Conservation (phyloP, 768 basidiomycete genomes). For the Peribolospora kevripleyi region DNA sequence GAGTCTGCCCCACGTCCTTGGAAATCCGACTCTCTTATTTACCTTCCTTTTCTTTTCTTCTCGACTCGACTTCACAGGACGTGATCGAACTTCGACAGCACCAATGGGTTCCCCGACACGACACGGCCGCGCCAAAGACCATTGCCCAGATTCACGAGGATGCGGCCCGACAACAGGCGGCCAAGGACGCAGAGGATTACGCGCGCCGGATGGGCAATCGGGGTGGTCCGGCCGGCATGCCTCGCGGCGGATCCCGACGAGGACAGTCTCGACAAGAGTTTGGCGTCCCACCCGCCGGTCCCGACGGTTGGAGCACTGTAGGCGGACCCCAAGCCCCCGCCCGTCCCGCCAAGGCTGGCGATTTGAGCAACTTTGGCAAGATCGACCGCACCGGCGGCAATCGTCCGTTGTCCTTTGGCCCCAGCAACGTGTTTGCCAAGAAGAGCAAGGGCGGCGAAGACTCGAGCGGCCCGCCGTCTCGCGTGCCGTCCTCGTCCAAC, state of each 20-base stretch:
- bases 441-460: slow-evolving; percentile 37
- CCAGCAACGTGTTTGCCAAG: slow-evolving; percentile 56
- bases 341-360: slow-evolving; percentile 52
- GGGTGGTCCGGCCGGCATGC: slow-evolving; percentile 43
- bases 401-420: slow-evolving; percentile 47
- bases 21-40: neutral
- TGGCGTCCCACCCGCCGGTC: slow-evolving; percentile 32
- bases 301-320: slow-evolving; percentile 68
- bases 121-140: slow-evolving; percentile 54
- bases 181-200: slow-evolving; percentile 19
- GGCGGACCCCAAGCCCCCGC: slow-evolving; percentile 27
- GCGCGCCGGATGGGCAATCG: slow-evolving; percentile 8
- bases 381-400: slow-evolving; percentile 33
- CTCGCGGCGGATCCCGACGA: slow-evolving; percentile 69
- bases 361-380: slow-evolving; percentile 70
- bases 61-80: slow-evolving; percentile 32
- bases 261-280: slow-evolving; percentile 38
- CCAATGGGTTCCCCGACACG: slow-evolving; percentile 52
- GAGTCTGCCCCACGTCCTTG: neutral
- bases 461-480: slow-evolving; percentile 28
- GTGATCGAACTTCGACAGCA: slow-evolving; percentile 65
- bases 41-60: neutral
- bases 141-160: slow-evolving; percentile 69
- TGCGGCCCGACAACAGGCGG: slow-evolving; percentile 32
- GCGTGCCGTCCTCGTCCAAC: slow-evolving; percentile 29